A percentile compares a stretch with the other conserved stretches of the same genome.
These are phyloP conservation scores for Carallia pectinifolia DNA, from an alignment of 345 rosid species.

Conservation along the genomic window DNA sequence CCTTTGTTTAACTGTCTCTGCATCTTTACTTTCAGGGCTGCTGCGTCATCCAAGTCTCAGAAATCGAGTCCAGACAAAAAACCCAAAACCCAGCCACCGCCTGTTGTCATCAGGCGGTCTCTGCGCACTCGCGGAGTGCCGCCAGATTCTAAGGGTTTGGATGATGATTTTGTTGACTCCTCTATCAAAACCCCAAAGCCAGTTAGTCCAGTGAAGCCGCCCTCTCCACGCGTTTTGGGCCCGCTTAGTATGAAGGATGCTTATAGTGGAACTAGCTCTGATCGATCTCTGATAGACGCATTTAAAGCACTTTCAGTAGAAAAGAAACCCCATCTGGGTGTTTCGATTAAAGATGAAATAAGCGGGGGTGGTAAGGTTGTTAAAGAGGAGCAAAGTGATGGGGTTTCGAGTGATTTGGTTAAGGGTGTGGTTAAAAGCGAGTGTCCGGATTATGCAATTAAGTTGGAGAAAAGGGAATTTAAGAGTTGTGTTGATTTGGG, in stretches of 20 bases:
- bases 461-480: constrained; percentile 31
- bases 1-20: not conserved
- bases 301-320: constrained; percentile 23
- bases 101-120: constrained; percentile 58
- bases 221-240: constrained; percentile 29
- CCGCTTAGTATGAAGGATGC: constrained; percentile 53
- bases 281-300: constrained; percentile 30
- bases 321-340: constrained; percentile 18
- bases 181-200: constrained; percentile 2
- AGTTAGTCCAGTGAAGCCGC: constrained; percentile 4
- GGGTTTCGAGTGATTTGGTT: not conserved
- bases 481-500: constrained; percentile 35
- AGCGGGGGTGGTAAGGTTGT: not conserved
- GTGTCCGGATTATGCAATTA: constrained; percentile 17
- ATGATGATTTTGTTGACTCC: constrained; percentile 22
- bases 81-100: constrained; percentile 37
- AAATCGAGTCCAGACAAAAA: constrained; percentile 45
- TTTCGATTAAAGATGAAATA: not conserved
- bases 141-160: constrained; percentile 55
- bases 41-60: constrained; percentile 36
- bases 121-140: constrained; percentile 64
- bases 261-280: constrained; percentile 36
- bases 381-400: constrained; percentile 1
- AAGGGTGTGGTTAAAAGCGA: constrained; percentile 19
- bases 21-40: constrained; percentile 26